phyloP scores from a whole-genome alignment of 106 monocot species.

The Hemerocallis citrina region DNA sequence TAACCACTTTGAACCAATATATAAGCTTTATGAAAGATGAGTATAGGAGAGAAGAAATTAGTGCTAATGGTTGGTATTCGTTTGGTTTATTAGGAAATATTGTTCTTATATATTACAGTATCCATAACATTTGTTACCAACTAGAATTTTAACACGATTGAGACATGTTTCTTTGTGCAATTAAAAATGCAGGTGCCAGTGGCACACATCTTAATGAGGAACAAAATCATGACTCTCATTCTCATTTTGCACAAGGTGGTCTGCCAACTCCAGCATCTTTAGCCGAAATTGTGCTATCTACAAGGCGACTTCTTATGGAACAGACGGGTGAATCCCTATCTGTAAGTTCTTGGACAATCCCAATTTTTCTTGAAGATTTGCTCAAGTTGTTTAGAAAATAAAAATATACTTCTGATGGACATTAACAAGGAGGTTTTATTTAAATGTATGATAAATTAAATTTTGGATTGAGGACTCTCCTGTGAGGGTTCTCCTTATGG shows the following conservation, averaged over 20 bases:
- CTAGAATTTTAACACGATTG: not conserved
- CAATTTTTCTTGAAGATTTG: not conserved
- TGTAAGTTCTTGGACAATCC: constrained; percentile 22
- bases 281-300: constrained; percentile 40
- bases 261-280: constrained; percentile 47
- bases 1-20: constrained; percentile 71
- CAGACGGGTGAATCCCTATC: constrained; percentile 35
- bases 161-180: constrained; percentile 7
- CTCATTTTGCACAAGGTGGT: constrained; percentile 31
- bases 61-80: constrained; percentile 35
- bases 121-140: not conserved
- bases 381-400: not conserved
- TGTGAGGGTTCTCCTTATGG: no score
- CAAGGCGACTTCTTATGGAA: constrained; percentile 48
- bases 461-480: no score
- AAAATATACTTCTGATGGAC: not conserved
- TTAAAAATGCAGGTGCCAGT: constrained; percentile 8
- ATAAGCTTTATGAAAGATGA: constrained; percentile 51
- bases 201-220: constrained; percentile 4
- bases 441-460: no score
- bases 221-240: constrained; percentile 9
- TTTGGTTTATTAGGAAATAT: not conserved
- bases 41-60: constrained; percentile 52
- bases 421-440: no score
- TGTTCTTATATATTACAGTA: not conserved